A percentile compares a stretch with the other conserved stretches of the same genome.
Conservation (phyloP, 2,329 filamentous ascomycete species). For the Fusarium haematococcum region DNA sequence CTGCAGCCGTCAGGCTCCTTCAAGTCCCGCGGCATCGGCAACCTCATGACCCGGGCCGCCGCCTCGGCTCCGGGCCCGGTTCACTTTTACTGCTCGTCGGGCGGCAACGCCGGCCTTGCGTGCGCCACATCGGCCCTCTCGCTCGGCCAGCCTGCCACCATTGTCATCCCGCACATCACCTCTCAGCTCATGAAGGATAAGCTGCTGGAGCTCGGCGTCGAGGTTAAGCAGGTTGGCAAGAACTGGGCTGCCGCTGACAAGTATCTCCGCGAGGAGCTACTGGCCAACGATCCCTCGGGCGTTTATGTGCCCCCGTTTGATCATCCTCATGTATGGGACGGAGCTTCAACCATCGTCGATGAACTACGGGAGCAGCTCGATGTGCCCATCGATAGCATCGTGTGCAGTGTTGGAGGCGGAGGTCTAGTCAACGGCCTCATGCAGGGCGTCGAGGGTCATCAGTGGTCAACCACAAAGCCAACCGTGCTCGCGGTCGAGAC, state of each 20-base stretch:
- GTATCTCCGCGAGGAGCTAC: constrained; percentile 70
- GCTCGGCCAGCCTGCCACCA: constrained; percentile 75
- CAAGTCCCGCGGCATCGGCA: constrained; percentile 83
- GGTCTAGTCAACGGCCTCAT: constrained; percentile 83
- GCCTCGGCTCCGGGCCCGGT: constrained; percentile 50
- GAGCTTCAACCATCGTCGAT: constrained; percentile 69
- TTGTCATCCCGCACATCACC: constrained; percentile 77
- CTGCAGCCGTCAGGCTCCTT: constrained; percentile 88
- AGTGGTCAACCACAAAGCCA: constrained; percentile 50
- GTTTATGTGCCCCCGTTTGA: constrained; percentile 80
- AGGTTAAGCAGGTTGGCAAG: constrained; percentile 76
- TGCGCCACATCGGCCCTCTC: constrained; percentile 78
- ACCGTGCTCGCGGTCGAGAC: constrained; percentile 82
- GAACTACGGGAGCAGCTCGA: constrained; percentile 58
- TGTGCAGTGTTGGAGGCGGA: constrained; percentile 85
- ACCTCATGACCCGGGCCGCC: constrained; percentile 67
- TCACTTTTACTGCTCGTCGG: constrained; percentile 84
- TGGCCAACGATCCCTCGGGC: constrained; percentile 62
- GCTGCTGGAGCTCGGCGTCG: constrained; percentile 74
- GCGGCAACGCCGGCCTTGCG: constrained; percentile 87
- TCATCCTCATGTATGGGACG: constrained; percentile 75
- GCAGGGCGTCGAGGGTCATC: constrained; percentile 69
- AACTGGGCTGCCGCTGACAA: constrained; percentile 78
- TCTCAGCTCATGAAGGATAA: constrained; percentile 78
- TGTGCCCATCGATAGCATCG: constrained; percentile 72